Evolutionary conservation across 164 flowering plant species (phyloP).

Genomic region (Dillenia turbinata): DNA sequence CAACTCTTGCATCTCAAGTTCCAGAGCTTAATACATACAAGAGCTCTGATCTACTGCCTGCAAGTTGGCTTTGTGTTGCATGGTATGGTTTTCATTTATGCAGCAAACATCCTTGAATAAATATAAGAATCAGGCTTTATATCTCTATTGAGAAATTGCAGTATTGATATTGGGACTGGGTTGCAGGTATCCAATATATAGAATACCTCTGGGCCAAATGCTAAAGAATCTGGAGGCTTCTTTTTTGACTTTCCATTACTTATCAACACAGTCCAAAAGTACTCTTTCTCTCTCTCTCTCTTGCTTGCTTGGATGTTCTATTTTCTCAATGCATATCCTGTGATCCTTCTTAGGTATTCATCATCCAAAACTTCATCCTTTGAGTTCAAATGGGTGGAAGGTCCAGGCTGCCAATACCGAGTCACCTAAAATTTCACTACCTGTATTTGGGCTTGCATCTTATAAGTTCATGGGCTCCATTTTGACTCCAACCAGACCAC

Average conservation of each 20-base stretch:
- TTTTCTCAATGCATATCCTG: slow-evolving; percentile 1
- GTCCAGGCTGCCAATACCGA: slow-evolving; percentile 13
- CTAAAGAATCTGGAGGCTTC: slow-evolving; percentile 64
- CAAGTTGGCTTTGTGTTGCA: slow-evolving; percentile 82
- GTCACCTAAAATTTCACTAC: slow-evolving; percentile 41
- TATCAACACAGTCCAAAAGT: slow-evolving; percentile 53
- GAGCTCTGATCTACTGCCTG: slow-evolving; percentile 68
- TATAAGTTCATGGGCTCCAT: slow-evolving; percentile 61
- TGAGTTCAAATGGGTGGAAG: slow-evolving; percentile 15
- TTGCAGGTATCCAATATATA: slow-evolving; percentile 84
- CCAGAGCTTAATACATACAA: slow-evolving; percentile 47
- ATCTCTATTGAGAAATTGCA: not conserved
- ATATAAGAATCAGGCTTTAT: not conserved
- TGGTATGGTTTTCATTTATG: slow-evolving; percentile 36
- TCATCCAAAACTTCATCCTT: slow-evolving; percentile 17
- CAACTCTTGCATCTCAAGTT: slow-evolving; percentile 39
- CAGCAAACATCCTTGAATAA: not conserved
- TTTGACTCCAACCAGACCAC: slow-evolving; percentile 33
- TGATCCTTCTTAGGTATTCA: slow-evolving; percentile 16
- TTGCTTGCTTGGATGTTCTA: not conserved
- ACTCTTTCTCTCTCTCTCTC: slow-evolving; percentile 14
- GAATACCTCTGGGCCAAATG: slow-evolving; percentile 74
- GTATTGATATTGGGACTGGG: not conserved
- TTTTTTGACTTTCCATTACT: slow-evolving; percentile 61
- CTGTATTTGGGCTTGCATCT: slow-evolving; percentile 76